phyloP scores from a whole-genome alignment of 345 rosid genomes.

The Physaria fendleri region DNA sequence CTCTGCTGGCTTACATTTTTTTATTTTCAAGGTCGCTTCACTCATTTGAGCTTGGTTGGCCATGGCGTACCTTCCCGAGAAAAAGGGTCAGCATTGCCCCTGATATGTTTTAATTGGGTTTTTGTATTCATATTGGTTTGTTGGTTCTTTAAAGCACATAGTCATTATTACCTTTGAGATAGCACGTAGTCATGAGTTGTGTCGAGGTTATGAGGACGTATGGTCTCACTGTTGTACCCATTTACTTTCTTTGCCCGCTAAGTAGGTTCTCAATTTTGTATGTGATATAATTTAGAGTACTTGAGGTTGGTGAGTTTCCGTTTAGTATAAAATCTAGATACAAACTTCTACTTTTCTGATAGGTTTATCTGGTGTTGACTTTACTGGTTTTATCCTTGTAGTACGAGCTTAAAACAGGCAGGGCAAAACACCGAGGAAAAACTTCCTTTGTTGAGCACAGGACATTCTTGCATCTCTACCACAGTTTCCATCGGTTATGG shows the following conservation, averaged over 20 bases:
- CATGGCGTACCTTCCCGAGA: slow-evolving; percentile 63
- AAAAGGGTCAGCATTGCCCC: slow-evolving; percentile 48
- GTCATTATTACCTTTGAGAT: neutral
- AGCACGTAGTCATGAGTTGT: no score
- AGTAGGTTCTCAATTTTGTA: neutral
- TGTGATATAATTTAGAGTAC: neutral
- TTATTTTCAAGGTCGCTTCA: slow-evolving; percentile 63
- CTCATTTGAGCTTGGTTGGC: slow-evolving; percentile 94
- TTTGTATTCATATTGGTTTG: slow-evolving; percentile 4
- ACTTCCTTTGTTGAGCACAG: slow-evolving; percentile 97
- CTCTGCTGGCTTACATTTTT: slow-evolving; percentile 27
- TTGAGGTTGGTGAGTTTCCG: neutral
- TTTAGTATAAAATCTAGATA: slow-evolving; percentile 1
- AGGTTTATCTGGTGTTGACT: slow-evolving; percentile 13
- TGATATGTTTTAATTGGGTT: neutral
- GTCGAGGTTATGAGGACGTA: slow-evolving; percentile 9
- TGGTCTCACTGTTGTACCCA: slow-evolving; percentile 3
- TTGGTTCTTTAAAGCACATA: slow-evolving; percentile 1
- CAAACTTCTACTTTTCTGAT: neutral
- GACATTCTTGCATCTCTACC: slow-evolving; percentile 91
- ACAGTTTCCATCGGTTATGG: slow-evolving; percentile 97
- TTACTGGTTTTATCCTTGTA: slow-evolving; percentile 29
- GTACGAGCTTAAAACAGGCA: slow-evolving; percentile 61
- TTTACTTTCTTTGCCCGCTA: slow-evolving; percentile 8
- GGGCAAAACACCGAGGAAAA: slow-evolving; percentile 68